Evolutionary conservation across 2,329 filamentous ascomycete genomes (phyloP), one percentile per base, ranked within the genome.

Genomic region (Colletotrichum sp.): DNA sequence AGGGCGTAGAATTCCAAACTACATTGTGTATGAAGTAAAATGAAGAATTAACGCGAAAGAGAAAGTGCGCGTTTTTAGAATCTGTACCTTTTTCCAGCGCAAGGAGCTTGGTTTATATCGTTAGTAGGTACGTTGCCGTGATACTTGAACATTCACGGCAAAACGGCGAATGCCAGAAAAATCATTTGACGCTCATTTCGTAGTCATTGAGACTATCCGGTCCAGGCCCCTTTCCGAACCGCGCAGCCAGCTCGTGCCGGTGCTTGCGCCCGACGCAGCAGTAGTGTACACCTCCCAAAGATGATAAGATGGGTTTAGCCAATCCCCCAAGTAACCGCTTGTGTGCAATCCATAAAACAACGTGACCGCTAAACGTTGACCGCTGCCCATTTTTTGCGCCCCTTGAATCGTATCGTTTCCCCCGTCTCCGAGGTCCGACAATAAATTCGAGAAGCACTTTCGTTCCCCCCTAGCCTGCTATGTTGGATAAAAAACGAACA

Each of bases 1-100:
- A 89, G 86, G 78, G 83, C 80, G 43, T 69, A 55, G 60, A 6
- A 52, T 48, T 16, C 28, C 30, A 27, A 25, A 52, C 62, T 55
- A 61, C 16, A 62, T 30, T 34, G 48, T 70, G 62, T 71, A 70
- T n/a, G 27, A 71, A n/a, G 68, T 15, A 64, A n/a, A 43, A 25
- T 68, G 64, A 15, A 64, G n/a, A 58, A 62, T 13, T 6, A 28
- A 16, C 34, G 61, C 34, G 61, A 34, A 66, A 66, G 39, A 48
- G 12, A 30, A 25, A 52, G 62, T 66, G 52, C 39, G 62, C 36
- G 62, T 52, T 22, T n/a, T 18, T 22, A 52, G 22, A 28, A 64
- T 39, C 9, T 43, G 16, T 28, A 18, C 12, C 25, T 39, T 27
- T 39, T 13, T 5, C 9, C 2, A 39, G 5, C 18, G 9, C 30